phyloP scores from a whole-genome alignment of 73 alveolate species.

The Stentor coeruleus region DNA sequence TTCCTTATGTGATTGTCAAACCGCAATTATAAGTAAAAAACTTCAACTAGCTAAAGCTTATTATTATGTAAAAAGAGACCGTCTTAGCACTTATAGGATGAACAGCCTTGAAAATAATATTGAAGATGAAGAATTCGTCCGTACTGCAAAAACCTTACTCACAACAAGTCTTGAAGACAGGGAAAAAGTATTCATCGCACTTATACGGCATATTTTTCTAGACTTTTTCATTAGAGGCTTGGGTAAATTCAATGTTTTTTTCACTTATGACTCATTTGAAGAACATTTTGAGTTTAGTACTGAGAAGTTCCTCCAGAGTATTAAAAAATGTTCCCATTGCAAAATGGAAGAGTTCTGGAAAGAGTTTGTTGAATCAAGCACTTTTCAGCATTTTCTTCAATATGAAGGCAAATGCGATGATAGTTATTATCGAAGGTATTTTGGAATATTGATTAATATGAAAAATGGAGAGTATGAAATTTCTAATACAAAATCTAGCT shows the following conservation, averaged over 20 bases:
- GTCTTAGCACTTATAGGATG: constrained; percentile 3
- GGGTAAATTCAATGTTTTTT: background rate
- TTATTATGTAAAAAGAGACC: constrained; percentile 8
- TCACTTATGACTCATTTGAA: background rate
- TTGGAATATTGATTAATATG: no score
- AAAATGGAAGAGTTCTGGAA: constrained; percentile 20
- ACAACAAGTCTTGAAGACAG: background rate
- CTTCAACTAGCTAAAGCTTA: constrained; percentile 17
- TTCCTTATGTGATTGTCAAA: background rate
- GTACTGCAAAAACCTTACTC: background rate
- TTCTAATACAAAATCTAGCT: no score
- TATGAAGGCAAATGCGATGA: background rate
- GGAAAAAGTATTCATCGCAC: constrained; percentile 1
- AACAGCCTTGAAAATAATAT: constrained; percentile 3
- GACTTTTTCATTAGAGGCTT: background rate
- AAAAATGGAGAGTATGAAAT: no score
- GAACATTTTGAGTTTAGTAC: background rate
- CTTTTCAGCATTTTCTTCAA: background rate
- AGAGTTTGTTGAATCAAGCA: background rate
- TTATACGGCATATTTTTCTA: background rate
- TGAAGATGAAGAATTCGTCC: background rate
- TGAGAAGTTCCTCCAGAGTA: background rate
- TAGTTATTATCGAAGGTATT: no score
- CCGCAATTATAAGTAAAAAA: background rate
- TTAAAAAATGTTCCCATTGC: background rate